Evolutionary conservation across 371 early-diverging fungal genomes (phyloP).

Genomic region (Mycotypha africana): DNA sequence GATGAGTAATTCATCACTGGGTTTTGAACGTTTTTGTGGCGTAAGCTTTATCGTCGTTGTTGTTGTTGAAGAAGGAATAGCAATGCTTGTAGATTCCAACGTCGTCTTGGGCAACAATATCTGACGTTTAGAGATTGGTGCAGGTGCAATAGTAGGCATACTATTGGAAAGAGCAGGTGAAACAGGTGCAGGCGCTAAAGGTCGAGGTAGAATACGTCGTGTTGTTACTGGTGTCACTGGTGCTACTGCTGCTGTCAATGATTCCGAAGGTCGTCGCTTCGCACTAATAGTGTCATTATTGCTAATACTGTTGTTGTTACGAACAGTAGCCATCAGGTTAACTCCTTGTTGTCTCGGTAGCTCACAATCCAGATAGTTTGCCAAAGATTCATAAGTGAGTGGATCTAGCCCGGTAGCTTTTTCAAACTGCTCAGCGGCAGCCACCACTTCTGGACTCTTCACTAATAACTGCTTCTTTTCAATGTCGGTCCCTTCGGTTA

Average conservation of each 20-base stretch:
- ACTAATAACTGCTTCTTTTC: no score
- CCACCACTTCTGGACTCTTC: background rate
- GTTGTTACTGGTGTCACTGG: background rate
- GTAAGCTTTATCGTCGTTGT: background rate
- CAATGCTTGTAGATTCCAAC: background rate
- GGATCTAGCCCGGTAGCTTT: slow-evolving; percentile 21
- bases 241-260: no score
- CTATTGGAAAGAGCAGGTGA: no score
- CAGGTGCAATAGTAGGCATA: slow-evolving; percentile 1
- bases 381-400: slow-evolving; percentile 35
- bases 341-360: slow-evolving; percentile 34
- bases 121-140: slow-evolving; percentile 11
- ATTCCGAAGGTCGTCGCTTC: no score
- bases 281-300: no score
- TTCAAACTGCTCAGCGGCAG: slow-evolving; percentile 10
- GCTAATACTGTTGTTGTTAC: no score
- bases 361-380: slow-evolving; percentile 40
- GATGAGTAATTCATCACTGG: no score
- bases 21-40: no score
- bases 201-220: slow-evolving; percentile 15
- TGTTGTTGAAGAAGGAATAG: background rate
- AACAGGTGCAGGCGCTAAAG: slow-evolving; percentile 18
- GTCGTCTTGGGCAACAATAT: slow-evolving; percentile 30
- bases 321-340: no score
- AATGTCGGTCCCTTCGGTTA: slow-evolving; percentile 28